These are phyloP conservation scores for Sesbania bispinosa DNA, from an alignment of 306 rosid species.

Conservation along the genomic window DNA sequence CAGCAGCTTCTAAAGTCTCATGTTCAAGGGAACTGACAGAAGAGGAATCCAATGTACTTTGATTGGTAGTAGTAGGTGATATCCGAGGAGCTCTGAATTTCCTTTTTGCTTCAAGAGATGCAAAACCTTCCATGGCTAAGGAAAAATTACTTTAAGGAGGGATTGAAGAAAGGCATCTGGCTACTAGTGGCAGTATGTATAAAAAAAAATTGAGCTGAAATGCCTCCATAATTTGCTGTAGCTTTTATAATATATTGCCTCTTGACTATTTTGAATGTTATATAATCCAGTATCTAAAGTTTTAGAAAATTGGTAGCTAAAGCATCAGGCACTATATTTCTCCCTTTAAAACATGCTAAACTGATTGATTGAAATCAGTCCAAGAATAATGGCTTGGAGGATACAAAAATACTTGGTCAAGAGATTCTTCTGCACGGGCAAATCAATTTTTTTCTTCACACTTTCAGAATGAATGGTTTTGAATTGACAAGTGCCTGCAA, in stretches of 20 bases:
- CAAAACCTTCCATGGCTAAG: slow-evolving; percentile 75
- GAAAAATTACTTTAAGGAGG: slow-evolving; percentile 32
- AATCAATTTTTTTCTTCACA: slow-evolving; percentile 64
- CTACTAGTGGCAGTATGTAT: not conserved
- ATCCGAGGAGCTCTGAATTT: slow-evolving; percentile 76
- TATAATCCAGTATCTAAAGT: not conserved
- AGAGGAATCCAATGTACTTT: slow-evolving; percentile 38
- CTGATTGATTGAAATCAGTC: not conserved
- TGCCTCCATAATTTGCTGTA: not conserved
- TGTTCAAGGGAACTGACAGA: slow-evolving; percentile 38
- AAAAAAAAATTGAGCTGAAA: slow-evolving; percentile 9
- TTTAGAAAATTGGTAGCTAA: not conserved
- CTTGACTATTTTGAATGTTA: slow-evolving; percentile 3
- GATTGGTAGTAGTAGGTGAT: slow-evolving; percentile 52
- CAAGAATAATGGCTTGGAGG: slow-evolving; percentile 36
- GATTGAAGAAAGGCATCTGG: slow-evolving; percentile 8
- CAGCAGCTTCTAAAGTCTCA: slow-evolving; percentile 30
- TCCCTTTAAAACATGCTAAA: slow-evolving; percentile 15
- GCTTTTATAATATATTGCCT: not conserved
- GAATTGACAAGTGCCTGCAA: slow-evolving; percentile 33
- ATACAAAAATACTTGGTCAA: slow-evolving; percentile 90
- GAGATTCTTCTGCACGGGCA: slow-evolving; percentile 89
- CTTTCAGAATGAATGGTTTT: slow-evolving; percentile 48
- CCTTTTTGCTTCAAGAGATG: slow-evolving; percentile 90
- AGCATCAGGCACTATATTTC: not conserved